phyloP scores from a whole-genome alignment of 805 yeast genomes.

The Kregervanrija fluxuum region DNA sequence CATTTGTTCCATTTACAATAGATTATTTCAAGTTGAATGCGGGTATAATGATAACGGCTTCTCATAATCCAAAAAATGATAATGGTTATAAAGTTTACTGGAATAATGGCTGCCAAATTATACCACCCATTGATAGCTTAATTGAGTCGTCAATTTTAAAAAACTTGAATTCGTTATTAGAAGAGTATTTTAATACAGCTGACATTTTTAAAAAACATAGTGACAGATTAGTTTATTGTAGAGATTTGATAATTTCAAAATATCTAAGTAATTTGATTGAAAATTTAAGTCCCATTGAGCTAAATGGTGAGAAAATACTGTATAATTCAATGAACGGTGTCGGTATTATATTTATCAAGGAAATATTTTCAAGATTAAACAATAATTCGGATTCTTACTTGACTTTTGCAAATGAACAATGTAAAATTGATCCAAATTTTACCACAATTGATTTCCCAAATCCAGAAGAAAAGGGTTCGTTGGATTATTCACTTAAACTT shows the following conservation, averaged over 20 bases:
- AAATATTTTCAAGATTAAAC: constrained; percentile 30
- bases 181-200: constrained; percentile 29
- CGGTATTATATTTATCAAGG: constrained; percentile 56
- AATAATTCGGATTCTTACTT: constrained; percentile 13
- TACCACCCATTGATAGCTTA: constrained; percentile 78
- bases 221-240: constrained; percentile 30
- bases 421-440: constrained; percentile 74
- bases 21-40: constrained; percentile 55
- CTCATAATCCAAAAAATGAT: constrained; percentile 79
- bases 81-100: constrained; percentile 95
- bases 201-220: constrained; percentile 17
- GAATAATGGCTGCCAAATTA: constrained; percentile 90
- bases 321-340: constrained; percentile 98
- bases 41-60: constrained; percentile 92
- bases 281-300: constrained; percentile 24
- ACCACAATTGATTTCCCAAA: constrained; percentile 87
- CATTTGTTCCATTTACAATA: constrained; percentile 85
- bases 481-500: constrained; percentile 55
- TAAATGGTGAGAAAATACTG: constrained; percentile 44
- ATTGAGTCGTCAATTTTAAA: constrained; percentile 59
- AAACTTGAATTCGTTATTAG: constrained; percentile 58
- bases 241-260: constrained; percentile 32
- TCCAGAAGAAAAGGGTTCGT: constrained; percentile 93
- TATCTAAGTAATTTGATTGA: constrained; percentile 33
- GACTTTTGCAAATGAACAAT: constrained; percentile 53